Evolutionary conservation across 73 alveolate genomes (phyloP), one percentile per base, ranked within the genome.

Genomic region (Urostyla sp.): DNA sequence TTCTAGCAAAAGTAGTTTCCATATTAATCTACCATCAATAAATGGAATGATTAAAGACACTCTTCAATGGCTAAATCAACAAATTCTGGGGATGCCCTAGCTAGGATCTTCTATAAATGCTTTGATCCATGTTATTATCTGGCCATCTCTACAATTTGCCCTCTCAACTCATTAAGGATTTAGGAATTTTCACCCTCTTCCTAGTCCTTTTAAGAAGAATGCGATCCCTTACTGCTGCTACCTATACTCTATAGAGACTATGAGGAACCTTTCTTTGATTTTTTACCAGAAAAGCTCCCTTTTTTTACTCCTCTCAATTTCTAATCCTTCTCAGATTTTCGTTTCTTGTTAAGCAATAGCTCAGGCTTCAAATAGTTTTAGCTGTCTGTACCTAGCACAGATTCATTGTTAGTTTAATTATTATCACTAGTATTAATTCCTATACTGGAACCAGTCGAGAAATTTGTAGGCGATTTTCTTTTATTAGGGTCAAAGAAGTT

Each of bases 1-100:
- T 92, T 90, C 78, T 95, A 95, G 57, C 98, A 92, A 78, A 95
- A 89, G 76, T 95, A 95, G 63, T 95, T 95, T 21, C 97, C 99
- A 75, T 92, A 95, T 21, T 89, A 74, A 79, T 95, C 96, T 20
- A 87, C 84, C 99, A 95, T 95, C 35, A 95, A 72, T 30, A 69
- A 87, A 30, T 72, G 88, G 15, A 95, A 40, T 52, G 79, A 60
- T 20, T 50, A 66, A 1, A 80, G 49, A 44, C 92, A 56, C 61
- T 89, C 93, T 26, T 75, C 91, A 55, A 95, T 91, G 40, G 94
- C 85, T 43, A 94, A 84, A 23, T 88, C 88, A 46, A 91, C 88
- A 48, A 83, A 75, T 48, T 88, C 94, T 16, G 96, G 95, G 63
- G 95, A 91, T 3, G 94, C 95, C 66, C 84, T 90, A 26, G 91